Conservation (phyloP, 345 rosid genomes). For the Salix exigua region DNA sequence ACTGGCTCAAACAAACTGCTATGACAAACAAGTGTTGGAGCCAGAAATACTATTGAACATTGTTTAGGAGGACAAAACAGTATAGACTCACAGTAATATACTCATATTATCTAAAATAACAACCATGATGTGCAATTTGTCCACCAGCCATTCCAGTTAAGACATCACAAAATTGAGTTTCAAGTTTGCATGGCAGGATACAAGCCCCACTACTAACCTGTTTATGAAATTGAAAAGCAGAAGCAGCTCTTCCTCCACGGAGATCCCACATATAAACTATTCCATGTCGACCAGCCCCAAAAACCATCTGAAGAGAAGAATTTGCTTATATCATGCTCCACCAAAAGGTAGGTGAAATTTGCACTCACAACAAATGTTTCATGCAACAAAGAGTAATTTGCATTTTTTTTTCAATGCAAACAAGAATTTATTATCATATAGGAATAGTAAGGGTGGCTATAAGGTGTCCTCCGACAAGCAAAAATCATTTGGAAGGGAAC, state of each 20-base stretch:
- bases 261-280: slow-evolving; percentile 79
- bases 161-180: not conserved
- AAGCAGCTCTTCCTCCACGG: slow-evolving; percentile 74
- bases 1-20: not conserved
- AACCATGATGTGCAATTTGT: too few relatives aligned
- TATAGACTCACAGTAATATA: not conserved
- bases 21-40: not conserved
- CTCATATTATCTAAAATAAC: too few relatives aligned
- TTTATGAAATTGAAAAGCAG: slow-evolving; percentile 60
- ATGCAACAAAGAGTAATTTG: too few relatives aligned
- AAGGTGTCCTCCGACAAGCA: too few relatives aligned
- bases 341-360: not conserved
- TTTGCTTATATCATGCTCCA: slow-evolving; percentile 3
- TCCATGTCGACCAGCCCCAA: slow-evolving; percentile 77
- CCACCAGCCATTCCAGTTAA: not conserved
- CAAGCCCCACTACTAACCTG: slow-evolving; percentile 37
- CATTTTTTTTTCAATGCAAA: too few relatives aligned
- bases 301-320: slow-evolving; percentile 48
- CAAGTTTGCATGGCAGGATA: not conserved
- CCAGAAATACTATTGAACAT: not conserved
- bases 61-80: not conserved
- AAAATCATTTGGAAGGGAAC: too few relatives aligned
- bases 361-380: too few relatives aligned
- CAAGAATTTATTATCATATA: too few relatives aligned
- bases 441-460: too few relatives aligned